Evolutionary conservation across 176 grass and related monocot genomes (phyloP).

Genomic region (Neostapfia colusana): DNA sequence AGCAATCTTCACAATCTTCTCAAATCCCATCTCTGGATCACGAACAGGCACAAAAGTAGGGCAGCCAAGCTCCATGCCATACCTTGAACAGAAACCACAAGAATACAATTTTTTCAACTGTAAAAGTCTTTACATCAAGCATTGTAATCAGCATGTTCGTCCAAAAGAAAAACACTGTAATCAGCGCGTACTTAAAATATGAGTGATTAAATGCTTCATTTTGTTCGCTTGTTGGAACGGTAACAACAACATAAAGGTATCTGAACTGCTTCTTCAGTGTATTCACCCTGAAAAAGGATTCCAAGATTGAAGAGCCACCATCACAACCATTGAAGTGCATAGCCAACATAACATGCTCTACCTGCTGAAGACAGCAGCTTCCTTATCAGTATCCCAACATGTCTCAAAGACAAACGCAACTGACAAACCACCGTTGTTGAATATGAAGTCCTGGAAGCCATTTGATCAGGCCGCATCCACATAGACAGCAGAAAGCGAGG

Average conservation of each 20-base stretch:
- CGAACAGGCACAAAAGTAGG: conserved; percentile 72
- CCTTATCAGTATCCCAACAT: conserved; percentile 57
- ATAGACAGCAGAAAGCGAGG: neutral
- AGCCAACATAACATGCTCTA: conserved; percentile 9
- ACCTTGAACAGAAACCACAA: conserved; percentile 47
- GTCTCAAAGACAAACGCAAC: conserved; percentile 80
- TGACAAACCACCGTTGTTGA: conserved; percentile 74
- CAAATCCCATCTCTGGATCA: conserved; percentile 81
- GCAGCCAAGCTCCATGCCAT: conserved; percentile 61
- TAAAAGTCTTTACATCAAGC: neutral
- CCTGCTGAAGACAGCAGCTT: conserved; percentile 57
- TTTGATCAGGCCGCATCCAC: neutral
- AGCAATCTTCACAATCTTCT: conserved; percentile 89
- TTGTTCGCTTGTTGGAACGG: conserved; percentile 63
- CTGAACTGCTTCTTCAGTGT: conserved; percentile 75
- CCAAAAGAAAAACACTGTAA: neutral
- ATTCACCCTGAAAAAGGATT: conserved; percentile 56
- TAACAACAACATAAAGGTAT: conserved; percentile 66
- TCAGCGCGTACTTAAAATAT: conserved; percentile 61
- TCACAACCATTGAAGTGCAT: conserved; percentile 2
- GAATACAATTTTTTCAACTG: conserved; percentile 10
- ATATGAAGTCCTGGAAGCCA: conserved; percentile 61
- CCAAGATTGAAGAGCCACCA: conserved; percentile 22
- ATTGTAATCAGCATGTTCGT: neutral
- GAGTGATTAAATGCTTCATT: conserved; percentile 69